A percentile compares a stretch with the other conserved stretches of the same genome.
phyloP scores from a whole-genome alignment of 1,284 basidiomycete genomes.

The Athelia psychrophila region DNA sequence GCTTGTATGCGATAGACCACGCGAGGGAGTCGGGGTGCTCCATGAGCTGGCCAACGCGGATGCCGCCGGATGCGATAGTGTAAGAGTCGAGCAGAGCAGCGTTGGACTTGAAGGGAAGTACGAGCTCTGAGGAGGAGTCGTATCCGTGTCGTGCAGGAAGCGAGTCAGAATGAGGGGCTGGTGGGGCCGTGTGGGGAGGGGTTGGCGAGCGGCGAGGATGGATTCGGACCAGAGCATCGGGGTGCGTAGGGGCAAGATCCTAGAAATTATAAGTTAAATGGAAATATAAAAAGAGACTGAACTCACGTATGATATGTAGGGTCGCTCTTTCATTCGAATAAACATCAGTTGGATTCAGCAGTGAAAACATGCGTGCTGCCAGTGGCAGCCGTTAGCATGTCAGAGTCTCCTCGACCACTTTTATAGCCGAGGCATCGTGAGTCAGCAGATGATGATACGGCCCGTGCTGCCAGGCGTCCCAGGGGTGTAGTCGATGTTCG shows the following conservation, averaged over 20 bases:
- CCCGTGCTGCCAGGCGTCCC: background rate
- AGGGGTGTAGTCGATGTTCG: no score
- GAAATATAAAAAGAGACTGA: no score
- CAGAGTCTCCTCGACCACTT: slow-evolving; percentile 50
- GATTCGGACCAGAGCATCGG: slow-evolving; percentile 57
- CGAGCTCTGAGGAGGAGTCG: slow-evolving; percentile 65
- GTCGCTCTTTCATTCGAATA: slow-evolving; percentile 54
- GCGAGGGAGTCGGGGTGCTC: slow-evolving; percentile 81
- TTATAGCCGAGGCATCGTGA: background rate
- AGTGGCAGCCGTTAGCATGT: slow-evolving; percentile 53
- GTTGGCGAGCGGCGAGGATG: slow-evolving; percentile 34
- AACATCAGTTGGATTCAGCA: slow-evolving; percentile 2
- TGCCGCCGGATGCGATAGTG: slow-evolving; percentile 66
- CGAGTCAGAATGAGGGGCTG: slow-evolving; percentile 14
- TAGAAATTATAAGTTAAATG: no score
- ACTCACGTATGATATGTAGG: slow-evolving; percentile 51
- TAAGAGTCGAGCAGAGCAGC: slow-evolving; percentile 61
- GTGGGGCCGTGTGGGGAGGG: slow-evolving; percentile 8
- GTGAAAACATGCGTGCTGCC: slow-evolving; percentile 23
- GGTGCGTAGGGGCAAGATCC: slow-evolving; percentile 49
- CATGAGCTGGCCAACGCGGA: slow-evolving; percentile 70
- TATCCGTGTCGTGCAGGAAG: slow-evolving; percentile 56
- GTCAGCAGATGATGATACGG: background rate
- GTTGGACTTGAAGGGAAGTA: slow-evolving; percentile 60
- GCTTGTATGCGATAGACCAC: slow-evolving; percentile 80